Evolutionary conservation across 2,329 filamentous ascomycete species (phyloP).

Genomic region (Pseudocercospora macadamiae): DNA sequence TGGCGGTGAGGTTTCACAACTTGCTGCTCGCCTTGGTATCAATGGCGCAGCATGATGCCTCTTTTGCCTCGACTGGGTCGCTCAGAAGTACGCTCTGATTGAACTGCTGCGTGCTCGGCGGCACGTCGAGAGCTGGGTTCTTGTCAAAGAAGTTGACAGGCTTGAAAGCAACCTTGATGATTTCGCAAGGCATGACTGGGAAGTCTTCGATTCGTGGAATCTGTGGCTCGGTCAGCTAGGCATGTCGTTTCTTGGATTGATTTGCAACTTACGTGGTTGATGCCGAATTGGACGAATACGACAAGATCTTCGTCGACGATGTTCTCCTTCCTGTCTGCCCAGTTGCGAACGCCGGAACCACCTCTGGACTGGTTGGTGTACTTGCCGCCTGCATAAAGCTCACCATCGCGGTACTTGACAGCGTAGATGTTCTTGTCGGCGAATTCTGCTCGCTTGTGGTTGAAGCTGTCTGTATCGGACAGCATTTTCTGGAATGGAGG

Average conservation of each 20-base stretch:
- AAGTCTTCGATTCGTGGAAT: constrained; percentile 57
- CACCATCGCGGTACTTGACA: constrained; percentile 56
- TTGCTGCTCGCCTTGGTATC: constrained; percentile 14
- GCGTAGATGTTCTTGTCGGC: constrained; percentile 58
- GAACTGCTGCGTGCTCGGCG: constrained; percentile 46
- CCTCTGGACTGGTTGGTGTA: constrained; percentile 52
- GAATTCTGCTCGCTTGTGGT: constrained; percentile 52
- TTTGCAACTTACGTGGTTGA: constrained; percentile 57
- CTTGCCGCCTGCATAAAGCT: constrained; percentile 54
- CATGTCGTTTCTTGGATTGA: constrained; percentile 46
- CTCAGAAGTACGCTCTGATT: constrained; percentile 44
- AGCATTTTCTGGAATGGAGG: constrained; percentile 55
- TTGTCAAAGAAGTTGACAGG: constrained; percentile 58
- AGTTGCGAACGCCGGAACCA: constrained; percentile 50
- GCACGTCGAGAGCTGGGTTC: constrained; percentile 59
- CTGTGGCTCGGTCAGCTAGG: constrained; percentile 54
- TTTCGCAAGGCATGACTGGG: constrained; percentile 55
- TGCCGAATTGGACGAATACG: constrained; percentile 60
- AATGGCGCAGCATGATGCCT: constrained; percentile 9
- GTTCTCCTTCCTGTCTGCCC: constrained; percentile 56
- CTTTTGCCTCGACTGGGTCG: not conserved
- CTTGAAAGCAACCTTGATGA: constrained; percentile 51
- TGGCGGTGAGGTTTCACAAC: not conserved
- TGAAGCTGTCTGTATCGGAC: constrained; percentile 49
- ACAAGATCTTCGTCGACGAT: constrained; percentile 59